Conservation (phyloP, 192 early-diverging fungal species). For the Spizellomyces sp. region DNA sequence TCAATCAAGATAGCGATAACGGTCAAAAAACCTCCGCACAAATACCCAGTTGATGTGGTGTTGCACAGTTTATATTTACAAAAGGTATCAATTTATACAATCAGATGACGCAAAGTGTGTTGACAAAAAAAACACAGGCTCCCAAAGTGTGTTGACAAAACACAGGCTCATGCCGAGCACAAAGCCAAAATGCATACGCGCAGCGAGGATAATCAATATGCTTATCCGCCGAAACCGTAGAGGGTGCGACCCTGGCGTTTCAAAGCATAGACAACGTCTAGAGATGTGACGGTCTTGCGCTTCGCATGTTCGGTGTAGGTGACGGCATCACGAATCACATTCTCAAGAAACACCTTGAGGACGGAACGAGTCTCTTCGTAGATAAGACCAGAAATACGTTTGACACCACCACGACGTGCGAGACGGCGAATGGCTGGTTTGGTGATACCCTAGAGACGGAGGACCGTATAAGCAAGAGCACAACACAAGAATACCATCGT, state of each 20-base stretch:
- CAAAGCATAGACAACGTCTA: slow-evolving; percentile 98
- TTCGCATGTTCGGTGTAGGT: slow-evolving; percentile 99
- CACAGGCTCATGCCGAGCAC: no score
- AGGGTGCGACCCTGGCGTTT: slow-evolving; percentile 97
- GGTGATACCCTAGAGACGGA: slow-evolving; percentile 79
- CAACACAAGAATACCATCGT: slow-evolving; percentile 21
- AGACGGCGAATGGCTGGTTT: slow-evolving; percentile 99
- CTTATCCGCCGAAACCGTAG: slow-evolving; percentile 83
- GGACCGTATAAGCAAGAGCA: background rate
- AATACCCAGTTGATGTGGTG: no score
- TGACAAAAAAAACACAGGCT: no score
- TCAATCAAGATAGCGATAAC: no score
- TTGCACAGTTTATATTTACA: no score
- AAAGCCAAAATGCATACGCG: no score
- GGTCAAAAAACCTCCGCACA: no score
- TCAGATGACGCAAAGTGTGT: no score
- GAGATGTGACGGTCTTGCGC: slow-evolving; percentile 98
- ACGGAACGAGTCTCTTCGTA: slow-evolving; percentile 99
- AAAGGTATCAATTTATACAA: no score
- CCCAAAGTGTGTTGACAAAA: no score
- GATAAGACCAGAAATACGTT: slow-evolving; percentile 99
- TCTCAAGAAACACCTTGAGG: slow-evolving; percentile 98
- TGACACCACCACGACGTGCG: slow-evolving; percentile 99
- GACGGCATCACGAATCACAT: slow-evolving; percentile 98
- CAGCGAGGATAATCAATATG: background rate